Percentiles rank a stretch among this genome's conserved stretches.
Conservation (phyloP, 495 filamentous ascomycete species). For the Cercophora scortea region DNA sequence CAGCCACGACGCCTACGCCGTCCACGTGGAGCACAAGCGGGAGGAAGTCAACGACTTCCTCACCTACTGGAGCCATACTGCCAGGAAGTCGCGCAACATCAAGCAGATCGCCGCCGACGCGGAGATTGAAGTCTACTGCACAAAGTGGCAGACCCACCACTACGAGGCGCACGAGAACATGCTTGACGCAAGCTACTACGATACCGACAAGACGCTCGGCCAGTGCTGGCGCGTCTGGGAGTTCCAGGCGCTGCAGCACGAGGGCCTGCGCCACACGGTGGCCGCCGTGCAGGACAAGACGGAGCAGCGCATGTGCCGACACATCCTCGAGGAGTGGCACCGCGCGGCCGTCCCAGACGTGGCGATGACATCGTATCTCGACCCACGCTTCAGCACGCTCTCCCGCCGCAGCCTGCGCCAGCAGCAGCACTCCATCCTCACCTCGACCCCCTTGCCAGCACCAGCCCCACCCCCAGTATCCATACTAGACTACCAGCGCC, state of each 20-base stretch:
- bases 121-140: slow-evolving; percentile 17
- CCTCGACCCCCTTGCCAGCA: too few species aligned
- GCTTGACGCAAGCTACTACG: slow-evolving; percentile 20
- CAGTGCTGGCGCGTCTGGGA: slow-evolving; percentile 18
- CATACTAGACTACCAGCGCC: too few species aligned
- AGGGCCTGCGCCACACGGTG: slow-evolving; percentile 11
- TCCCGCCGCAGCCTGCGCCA: background rate
- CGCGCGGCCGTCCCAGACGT: slow-evolving; percentile 12
- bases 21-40: slow-evolving; percentile 12
- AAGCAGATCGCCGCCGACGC: slow-evolving; percentile 16
- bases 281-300: slow-evolving; percentile 15
- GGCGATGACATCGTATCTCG: background rate
- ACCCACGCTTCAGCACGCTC: background rate
- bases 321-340: slow-evolving; percentile 20
- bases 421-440: too few species aligned
- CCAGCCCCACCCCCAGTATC: too few species aligned
- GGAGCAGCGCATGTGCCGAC: slow-evolving; percentile 9
- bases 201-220: slow-evolving; percentile 9
- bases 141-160: slow-evolving; percentile 10
- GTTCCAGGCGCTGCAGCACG: slow-evolving; percentile 19
- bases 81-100: slow-evolving; percentile 6
- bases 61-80: slow-evolving; percentile 13
- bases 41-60: slow-evolving; percentile 18
- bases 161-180: slow-evolving; percentile 11
- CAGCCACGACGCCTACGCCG: slow-evolving; percentile 8